A percentile compares a stretch with the other conserved stretches of the same genome.
These are phyloP conservation scores for Blastocladiella britannica DNA, from an alignment of 192 early-diverging fungal genomes.

Conservation along the genomic window DNA sequence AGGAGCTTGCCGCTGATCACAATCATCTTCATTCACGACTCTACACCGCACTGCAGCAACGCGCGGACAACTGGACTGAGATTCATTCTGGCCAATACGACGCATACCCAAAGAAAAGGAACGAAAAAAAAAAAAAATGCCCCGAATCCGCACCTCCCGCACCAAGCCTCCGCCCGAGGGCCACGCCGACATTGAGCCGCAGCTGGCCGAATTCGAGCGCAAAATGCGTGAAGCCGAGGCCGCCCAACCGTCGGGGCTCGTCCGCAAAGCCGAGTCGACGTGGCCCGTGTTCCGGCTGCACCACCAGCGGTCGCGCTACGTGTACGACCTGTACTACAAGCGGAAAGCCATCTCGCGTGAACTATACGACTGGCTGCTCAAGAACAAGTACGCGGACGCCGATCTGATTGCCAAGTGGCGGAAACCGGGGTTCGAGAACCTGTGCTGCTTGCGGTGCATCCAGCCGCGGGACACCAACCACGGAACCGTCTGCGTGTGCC, in stretches of 20 bases:
- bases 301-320: constrained; percentile 90
- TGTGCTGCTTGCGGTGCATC: constrained; percentile 92
- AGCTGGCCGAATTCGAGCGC: constrained; percentile 62
- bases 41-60: too few relatives aligned
- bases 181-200: constrained; percentile 89
- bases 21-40: too few relatives aligned
- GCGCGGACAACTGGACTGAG: too few relatives aligned
- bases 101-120: too few relatives aligned
- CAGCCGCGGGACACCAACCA: constrained; percentile 94
- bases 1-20: too few relatives aligned
- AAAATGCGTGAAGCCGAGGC: constrained; percentile 99
- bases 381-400: constrained; percentile 74
- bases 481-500: constrained; percentile 91
- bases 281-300: constrained; percentile 94
- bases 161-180: constrained; percentile 80
- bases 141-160: constrained; percentile 50
- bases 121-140: too few relatives aligned
- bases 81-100: too few relatives aligned
- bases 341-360: constrained; percentile 79
- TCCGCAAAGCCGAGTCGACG: constrained; percentile 70
- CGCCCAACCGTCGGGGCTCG: constrained; percentile 78
- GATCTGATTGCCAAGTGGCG: constrained; percentile 96
- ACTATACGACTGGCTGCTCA: constrained; percentile 82
- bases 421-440: constrained; percentile 89
- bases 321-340: constrained; percentile 92